Conservation (phyloP, 306 rosid species). For the Begonia peltatifolia region DNA sequence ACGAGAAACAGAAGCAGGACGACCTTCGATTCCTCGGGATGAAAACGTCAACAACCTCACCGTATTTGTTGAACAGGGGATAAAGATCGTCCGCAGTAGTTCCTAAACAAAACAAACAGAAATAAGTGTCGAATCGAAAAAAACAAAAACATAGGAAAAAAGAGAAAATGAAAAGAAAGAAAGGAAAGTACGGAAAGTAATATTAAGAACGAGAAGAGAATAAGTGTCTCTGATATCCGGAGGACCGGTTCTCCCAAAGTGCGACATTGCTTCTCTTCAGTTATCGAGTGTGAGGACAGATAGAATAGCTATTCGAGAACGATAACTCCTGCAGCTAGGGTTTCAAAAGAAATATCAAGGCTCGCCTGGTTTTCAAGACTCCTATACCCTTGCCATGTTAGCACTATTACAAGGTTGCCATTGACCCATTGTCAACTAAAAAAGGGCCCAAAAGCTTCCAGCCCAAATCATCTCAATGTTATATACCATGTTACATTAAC, state of each 20-base stretch:
- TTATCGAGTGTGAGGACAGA: neutral
- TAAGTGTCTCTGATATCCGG: constrained; percentile 75
- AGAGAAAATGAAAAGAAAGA: neutral
- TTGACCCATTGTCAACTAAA: too few relatives aligned
- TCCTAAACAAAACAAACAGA: constrained; percentile 15
- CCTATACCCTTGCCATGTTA: neutral
- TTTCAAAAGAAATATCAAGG: too few relatives aligned
- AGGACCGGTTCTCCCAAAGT: constrained; percentile 72
- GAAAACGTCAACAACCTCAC: constrained; percentile 66
- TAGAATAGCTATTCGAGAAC: too few relatives aligned
- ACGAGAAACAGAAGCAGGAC: neutral
- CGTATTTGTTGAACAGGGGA: constrained; percentile 65
- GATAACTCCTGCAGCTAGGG: too few relatives aligned
- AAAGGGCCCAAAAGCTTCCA: too few relatives aligned
- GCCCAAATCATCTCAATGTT: too few relatives aligned
- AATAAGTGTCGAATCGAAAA: neutral
- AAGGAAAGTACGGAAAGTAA: constrained; percentile 40
- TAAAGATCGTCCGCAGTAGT: constrained; percentile 67
- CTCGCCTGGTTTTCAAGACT: neutral
- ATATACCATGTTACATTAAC: too few relatives aligned
- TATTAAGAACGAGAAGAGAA: constrained; percentile 72
- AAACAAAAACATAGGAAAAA: neutral
- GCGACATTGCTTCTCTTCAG: constrained; percentile 30
- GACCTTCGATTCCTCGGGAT: constrained; percentile 67
- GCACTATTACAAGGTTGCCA: neutral